Evolutionary conservation across 352 stramenopile genomes (phyloP).

Genomic region (Phytopythium cucurbitacearum): DNA sequence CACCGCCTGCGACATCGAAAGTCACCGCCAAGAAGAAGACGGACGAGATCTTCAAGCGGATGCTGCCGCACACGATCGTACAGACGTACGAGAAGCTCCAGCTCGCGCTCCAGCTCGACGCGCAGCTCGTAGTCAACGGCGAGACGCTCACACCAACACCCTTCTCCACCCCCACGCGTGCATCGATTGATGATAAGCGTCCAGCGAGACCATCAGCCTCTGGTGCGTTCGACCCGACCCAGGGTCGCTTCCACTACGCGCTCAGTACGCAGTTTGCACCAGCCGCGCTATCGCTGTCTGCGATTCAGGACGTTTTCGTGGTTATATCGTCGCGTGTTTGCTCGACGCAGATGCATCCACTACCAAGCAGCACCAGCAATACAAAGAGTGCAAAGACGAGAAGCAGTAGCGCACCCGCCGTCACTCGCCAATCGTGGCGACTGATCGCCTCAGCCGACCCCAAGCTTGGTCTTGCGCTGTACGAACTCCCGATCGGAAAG

Average conservation of each 20-base stretch:
- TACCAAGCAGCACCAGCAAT: slow-evolving; percentile 5
- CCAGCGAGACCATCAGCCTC: neutral
- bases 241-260: slow-evolving; percentile 31
- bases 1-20: too few relatives aligned
- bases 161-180: too few relatives aligned
- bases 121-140: slow-evolving; percentile 35
- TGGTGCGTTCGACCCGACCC: slow-evolving; percentile 14
- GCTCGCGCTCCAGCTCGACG: slow-evolving; percentile 19
- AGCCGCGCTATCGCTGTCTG: slow-evolving; percentile 18
- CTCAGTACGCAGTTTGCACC: slow-evolving; percentile 23
- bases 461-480: slow-evolving; percentile 44
- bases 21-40: slow-evolving; percentile 25
- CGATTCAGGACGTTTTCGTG: slow-evolving; percentile 21
- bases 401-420: too few relatives aligned
- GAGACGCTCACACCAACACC: slow-evolving; percentile 10
- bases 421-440: slow-evolving; percentile 18
- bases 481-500: slow-evolving; percentile 36
- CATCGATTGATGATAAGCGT: too few relatives aligned
- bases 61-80: slow-evolving; percentile 49
- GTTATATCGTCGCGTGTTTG: slow-evolving; percentile 6
- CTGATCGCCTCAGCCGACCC: slow-evolving; percentile 30
- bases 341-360: slow-evolving; percentile 7
- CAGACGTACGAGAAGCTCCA: slow-evolving; percentile 49
- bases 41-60: slow-evolving; percentile 42
- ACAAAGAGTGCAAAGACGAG: slow-evolving; percentile 1